Percentiles rank a stretch among this genome's conserved stretches.
Conservation (phyloP, 129 eudicot genomes). For the Saussurea involucrata region DNA sequence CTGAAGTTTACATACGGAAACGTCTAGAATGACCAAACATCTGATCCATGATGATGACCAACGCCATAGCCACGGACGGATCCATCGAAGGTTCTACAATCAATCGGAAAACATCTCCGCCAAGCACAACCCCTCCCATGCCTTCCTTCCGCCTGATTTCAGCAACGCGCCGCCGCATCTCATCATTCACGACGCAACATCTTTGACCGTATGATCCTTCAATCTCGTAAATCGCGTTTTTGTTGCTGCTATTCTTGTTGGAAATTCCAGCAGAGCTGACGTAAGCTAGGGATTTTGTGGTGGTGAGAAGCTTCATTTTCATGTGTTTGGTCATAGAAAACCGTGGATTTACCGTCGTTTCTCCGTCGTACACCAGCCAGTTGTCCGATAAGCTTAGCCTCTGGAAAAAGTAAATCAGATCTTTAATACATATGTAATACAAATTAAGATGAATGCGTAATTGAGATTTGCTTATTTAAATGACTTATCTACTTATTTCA, state of each 20-base stretch:
- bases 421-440: too few relatives aligned
- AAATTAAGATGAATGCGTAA: background rate
- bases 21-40: slow-evolving; percentile 29
- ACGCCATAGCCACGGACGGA: slow-evolving; percentile 39
- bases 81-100: slow-evolving; percentile 31
- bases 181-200: slow-evolving; percentile 28
- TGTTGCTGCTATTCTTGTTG: too few relatives aligned
- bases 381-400: slow-evolving; percentile 38
- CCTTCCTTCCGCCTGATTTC: slow-evolving; percentile 51
- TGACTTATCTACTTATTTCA: too few relatives aligned
- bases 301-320: slow-evolving; percentile 26
- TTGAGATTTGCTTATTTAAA: too few relatives aligned
- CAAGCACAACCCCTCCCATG: slow-evolving; percentile 35
- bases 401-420: too few relatives aligned
- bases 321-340: slow-evolving; percentile 26
- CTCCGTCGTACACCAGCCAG: slow-evolving; percentile 51
- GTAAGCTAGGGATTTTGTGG: slow-evolving; percentile 28
- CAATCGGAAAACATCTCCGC: slow-evolving; percentile 40
- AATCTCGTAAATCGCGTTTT: slow-evolving; percentile 23
- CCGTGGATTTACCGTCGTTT: slow-evolving; percentile 26
- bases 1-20: background rate
- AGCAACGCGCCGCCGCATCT: slow-evolving; percentile 39
- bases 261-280: too few relatives aligned
- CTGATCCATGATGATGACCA: slow-evolving; percentile 49
- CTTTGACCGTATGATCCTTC: slow-evolving; percentile 44